A percentile compares a stretch with the other conserved stretches of the same genome.
Conservation (phyloP, 345 rosid species). For the Garcia nutans region DNA sequence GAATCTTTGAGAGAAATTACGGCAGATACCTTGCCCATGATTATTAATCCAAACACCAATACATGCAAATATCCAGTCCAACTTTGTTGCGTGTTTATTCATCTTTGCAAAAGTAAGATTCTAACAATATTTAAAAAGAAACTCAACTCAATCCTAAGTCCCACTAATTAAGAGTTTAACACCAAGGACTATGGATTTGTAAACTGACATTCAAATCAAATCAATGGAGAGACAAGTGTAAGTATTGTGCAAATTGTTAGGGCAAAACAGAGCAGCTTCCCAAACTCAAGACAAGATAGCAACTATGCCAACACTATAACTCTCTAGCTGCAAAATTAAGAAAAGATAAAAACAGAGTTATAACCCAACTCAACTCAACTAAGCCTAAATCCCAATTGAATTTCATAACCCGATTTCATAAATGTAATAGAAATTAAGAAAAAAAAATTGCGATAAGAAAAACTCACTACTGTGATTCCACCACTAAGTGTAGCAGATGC, state of each 20-base stretch:
- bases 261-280: not conserved
- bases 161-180: not conserved
- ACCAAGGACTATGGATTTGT: not conserved
- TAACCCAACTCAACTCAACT: no score
- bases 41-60: no score
- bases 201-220: not conserved
- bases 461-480: conserved; percentile 60
- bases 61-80: not conserved
- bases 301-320: not conserved
- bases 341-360: conserved; percentile 2
- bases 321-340: conserved; percentile 45
- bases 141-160: not conserved
- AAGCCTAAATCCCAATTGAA: no score
- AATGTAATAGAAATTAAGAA: no score
- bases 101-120: not conserved
- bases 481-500: conserved; percentile 56
- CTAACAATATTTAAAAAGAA: not conserved
- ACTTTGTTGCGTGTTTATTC: not conserved
- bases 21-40: not conserved
- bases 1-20: not conserved
- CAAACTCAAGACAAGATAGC: not conserved
- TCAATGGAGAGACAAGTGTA: no score
- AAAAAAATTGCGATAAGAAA: no score
- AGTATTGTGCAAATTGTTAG: no score
- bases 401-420: no score